These are phyloP conservation scores for Vigna nakashimae DNA, from an alignment of 306 rosid genomes.

Conservation along the genomic window DNA sequence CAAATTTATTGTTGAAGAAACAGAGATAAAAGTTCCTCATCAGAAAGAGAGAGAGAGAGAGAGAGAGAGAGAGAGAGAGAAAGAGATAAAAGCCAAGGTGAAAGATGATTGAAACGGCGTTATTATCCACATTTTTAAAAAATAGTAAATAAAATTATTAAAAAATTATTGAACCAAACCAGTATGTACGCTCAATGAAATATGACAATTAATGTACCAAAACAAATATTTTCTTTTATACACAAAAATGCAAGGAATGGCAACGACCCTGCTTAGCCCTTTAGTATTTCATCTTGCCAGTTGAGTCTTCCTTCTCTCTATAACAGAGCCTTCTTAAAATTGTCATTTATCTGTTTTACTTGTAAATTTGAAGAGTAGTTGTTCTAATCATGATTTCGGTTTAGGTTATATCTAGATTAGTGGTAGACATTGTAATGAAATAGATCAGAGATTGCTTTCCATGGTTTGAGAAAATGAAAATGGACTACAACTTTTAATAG, in stretches of 20 bases:
- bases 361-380: neutral
- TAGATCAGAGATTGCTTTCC: neutral
- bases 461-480: too few relatives aligned
- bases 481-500: neutral
- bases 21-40: neutral
- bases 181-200: neutral
- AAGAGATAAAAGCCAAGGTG: neutral
- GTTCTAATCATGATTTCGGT: neutral
- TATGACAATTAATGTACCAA: neutral
- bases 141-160: neutral
- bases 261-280: neutral
- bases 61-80: neutral
- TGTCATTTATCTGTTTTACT: neutral
- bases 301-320: neutral
- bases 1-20: neutral
- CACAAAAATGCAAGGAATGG: neutral
- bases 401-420: neutral
- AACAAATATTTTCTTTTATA: slow-evolving; percentile 11
- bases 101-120: slow-evolving; percentile 21
- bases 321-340: neutral
- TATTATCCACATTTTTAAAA: slow-evolving; percentile 8
- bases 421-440: neutral
- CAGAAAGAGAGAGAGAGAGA: neutral
- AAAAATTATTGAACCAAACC: neutral
- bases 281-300: neutral